Evolutionary conservation across 257 asterid genomes (phyloP).

Genomic region (Anisodus acutangulus): DNA sequence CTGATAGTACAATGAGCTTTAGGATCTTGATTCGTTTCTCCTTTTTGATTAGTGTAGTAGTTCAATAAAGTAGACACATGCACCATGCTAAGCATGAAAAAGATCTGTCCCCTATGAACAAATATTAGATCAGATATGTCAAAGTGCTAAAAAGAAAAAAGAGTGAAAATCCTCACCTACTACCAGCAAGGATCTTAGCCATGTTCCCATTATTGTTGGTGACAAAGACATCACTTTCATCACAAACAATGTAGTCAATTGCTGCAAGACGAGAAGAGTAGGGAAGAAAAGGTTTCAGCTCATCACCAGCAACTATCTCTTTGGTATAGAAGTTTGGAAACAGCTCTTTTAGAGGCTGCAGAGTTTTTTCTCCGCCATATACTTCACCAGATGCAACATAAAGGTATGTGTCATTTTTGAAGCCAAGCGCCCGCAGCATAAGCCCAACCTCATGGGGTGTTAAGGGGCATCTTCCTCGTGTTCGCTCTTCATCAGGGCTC

Average conservation of each 20-base stretch:
- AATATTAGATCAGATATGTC: not conserved
- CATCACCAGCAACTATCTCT: conserved; percentile 86
- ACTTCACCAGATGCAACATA: conserved; percentile 98
- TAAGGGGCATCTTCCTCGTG: conserved; percentile 93
- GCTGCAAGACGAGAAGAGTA: conserved; percentile 99
- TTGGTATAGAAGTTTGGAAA: conserved; percentile 96
- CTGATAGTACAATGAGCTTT: not conserved
- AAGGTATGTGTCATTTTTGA: conserved; percentile 75
- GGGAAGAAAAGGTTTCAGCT: conserved; percentile 72
- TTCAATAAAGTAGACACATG: not conserved
- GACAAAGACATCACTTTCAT: conserved; percentile 96
- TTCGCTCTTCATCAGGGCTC: conserved; percentile 94
- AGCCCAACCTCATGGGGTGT: conserved; percentile 98
- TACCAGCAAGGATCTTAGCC: conserved; percentile 99
- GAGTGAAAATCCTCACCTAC: conserved; percentile 56
- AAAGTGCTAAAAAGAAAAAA: not conserved
- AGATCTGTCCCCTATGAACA: not conserved
- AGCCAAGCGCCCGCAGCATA: conserved; percentile 93
- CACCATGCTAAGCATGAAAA: conserved; percentile 25
- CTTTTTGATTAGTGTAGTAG: not conserved
- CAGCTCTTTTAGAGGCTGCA: conserved; percentile 87
- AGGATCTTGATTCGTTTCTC: conserved; percentile 13
- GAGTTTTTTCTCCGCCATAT: conserved; percentile 96
- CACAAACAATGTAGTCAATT: conserved; percentile 86
- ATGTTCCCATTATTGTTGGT: conserved; percentile 97